Conservation (phyloP, 2,329 filamentous ascomycete genomes). For the Trichoderma lentiforme region DNA sequence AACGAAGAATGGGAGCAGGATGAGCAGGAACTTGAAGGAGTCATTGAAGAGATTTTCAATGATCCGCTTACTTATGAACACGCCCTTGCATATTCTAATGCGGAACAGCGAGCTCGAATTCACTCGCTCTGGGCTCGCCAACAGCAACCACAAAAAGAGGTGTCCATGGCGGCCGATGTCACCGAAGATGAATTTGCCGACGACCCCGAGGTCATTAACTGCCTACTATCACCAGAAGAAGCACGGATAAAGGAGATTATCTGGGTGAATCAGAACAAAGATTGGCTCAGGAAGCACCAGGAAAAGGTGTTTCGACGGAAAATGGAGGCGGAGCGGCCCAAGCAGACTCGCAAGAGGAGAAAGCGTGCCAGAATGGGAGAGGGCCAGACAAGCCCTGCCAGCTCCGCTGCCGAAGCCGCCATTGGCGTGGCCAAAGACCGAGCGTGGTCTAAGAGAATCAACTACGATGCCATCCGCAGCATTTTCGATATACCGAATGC, state of each 20-base stretch:
- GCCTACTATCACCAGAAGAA: conserved; percentile 70
- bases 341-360: conserved; percentile 53
- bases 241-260: conserved; percentile 81
- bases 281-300: conserved; percentile 85
- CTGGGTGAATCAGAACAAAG: conserved; percentile 93
- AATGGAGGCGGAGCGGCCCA: conserved; percentile 55
- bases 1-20: conserved; percentile 61
- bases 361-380: conserved; percentile 60
- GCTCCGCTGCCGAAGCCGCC: conserved; percentile 66
- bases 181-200: conserved; percentile 81
- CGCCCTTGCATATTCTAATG: conserved; percentile 55
- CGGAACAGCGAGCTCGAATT: conserved; percentile 53
- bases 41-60: conserved; percentile 68
- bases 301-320: conserved; percentile 76
- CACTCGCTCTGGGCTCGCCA: conserved; percentile 51
- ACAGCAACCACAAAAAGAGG: conserved; percentile 44
- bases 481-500: conserved; percentile 51
- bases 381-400: conserved; percentile 62
- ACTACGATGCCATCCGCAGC: conserved; percentile 62
- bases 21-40: conserved; percentile 63
- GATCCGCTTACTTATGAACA: conserved; percentile 57
- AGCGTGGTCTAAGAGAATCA: conserved; percentile 70
- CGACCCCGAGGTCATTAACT: conserved; percentile 82
- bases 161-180: conserved; percentile 63
- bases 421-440: conserved; percentile 64